phyloP scores from a whole-genome alignment of 345 rosid genomes.

The Citrus glauca region DNA sequence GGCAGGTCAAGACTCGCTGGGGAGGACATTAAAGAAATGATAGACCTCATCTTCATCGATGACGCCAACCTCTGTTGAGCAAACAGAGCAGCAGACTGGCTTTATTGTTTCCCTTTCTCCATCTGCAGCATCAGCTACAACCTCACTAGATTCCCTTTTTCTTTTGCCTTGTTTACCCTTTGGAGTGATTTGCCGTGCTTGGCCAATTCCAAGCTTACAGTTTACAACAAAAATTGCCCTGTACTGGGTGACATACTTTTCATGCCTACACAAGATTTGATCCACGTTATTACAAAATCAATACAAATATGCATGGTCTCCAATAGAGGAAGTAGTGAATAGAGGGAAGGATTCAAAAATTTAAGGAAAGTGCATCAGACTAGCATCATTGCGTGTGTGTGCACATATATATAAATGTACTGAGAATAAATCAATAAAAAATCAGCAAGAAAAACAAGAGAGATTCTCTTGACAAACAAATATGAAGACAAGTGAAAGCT shows the following conservation, averaged over 20 bases:
- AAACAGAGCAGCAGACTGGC: slow-evolving; percentile 52
- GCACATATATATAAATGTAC: too few species aligned
- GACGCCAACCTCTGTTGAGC: slow-evolving; percentile 64
- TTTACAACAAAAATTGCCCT: slow-evolving; percentile 72
- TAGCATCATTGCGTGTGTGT: not conserved
- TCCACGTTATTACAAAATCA: slow-evolving; percentile 5
- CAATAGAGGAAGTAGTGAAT: not conserved
- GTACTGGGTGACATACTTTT: slow-evolving; percentile 65
- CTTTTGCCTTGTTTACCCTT: slow-evolving; percentile 37
- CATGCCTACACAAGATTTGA: slow-evolving; percentile 55
- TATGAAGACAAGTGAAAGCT: not conserved
- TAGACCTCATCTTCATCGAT: slow-evolving; percentile 67
- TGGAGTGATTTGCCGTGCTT: slow-evolving; percentile 17
- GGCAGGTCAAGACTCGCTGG: slow-evolving; percentile 55
- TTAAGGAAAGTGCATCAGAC: not conserved
- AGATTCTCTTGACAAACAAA: not conserved
- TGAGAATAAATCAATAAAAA: not conserved
- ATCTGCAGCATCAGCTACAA: slow-evolving; percentile 17
- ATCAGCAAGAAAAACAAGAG: not conserved
- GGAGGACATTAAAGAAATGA: slow-evolving; percentile 77
- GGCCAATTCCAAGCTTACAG: slow-evolving; percentile 41
- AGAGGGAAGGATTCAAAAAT: not conserved
- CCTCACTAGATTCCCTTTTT: slow-evolving; percentile 31
- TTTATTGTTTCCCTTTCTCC: slow-evolving; percentile 30
- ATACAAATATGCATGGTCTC: not conserved